Base-by-base conservation (phyloP, 441 rosid species). In the Adansonia rubrostipa region DNA sequence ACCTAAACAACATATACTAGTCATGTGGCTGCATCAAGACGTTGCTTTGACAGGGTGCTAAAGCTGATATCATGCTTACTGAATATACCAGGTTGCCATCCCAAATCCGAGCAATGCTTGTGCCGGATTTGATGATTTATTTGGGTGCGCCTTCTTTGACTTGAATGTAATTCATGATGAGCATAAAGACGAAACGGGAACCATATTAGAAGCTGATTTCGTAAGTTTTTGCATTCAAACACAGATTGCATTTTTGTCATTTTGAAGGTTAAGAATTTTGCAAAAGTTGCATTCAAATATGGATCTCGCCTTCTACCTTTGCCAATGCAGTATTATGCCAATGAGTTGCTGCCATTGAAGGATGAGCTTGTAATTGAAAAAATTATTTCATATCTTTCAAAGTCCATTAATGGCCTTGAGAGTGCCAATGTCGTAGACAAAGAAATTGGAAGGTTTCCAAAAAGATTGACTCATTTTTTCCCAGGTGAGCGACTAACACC, bases 61-160 rank as follows among this genome's bases (percentile, higher is more conserved):
- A 3, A 48, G 58, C 17, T 48, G 58, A 69, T 50, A 22, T 14
- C 54, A 53, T 65, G 11, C 45, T 36, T 36, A n/a, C 24, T 77
- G 45, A 19, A 15, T 15, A 19, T 19, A 44, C 22, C 87, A 90
- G 92, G 86, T 90, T 73, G 69, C 6, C 36, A 79, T 92, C 78
- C 88, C 91, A 36, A 81, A 85, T 80, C 83, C 90, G 17, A 62
- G 82, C 72, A 92, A 90, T 60, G 85, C 82, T 57, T 87, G 90
- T 69, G 82, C 89, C n/a, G 89, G 85, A 63, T 78, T 80, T 45
- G 89, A 86, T 53, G 82, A 88, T 79, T 82, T 87, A 66, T 74
- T 83, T 51, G 86, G 90, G 2, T 88, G 91, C 89, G 84, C 91
- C 19, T 86, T 92, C 89, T 89, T 85, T 9, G 79, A 90, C 82